Evolutionary conservation across 2,329 filamentous ascomycete genomes (phyloP).

Genomic region (Pyrenophora teres): DNA sequence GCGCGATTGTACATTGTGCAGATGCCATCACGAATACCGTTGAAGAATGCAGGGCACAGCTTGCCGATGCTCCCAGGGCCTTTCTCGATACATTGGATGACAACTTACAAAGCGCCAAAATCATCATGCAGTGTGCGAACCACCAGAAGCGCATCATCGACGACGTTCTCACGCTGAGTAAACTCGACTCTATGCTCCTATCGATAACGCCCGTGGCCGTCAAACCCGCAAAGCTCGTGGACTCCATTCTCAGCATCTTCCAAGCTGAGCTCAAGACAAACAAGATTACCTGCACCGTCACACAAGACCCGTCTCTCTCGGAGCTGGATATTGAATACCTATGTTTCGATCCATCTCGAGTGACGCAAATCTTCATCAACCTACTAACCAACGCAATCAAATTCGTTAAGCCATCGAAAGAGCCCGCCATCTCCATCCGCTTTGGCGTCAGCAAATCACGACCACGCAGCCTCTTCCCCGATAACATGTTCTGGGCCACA

Average conservation of each 20-base stretch:
- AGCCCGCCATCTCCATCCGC: slow-evolving; percentile 46
- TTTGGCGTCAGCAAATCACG: slow-evolving; percentile 39
- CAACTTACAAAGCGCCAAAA: slow-evolving; percentile 46
- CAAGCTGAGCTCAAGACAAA: slow-evolving; percentile 45
- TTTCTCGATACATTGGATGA: slow-evolving; percentile 36
- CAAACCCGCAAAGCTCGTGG: slow-evolving; percentile 44
- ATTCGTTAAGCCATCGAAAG: slow-evolving; percentile 46
- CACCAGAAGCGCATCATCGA: slow-evolving; percentile 57
- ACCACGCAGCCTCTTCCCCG: slow-evolving; percentile 34
- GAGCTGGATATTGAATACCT: slow-evolving; percentile 47
- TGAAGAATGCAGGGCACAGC: slow-evolving; percentile 32
- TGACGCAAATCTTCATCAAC: slow-evolving; percentile 77
- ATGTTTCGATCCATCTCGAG: slow-evolving; percentile 49
- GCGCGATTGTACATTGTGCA: slow-evolving; percentile 52
- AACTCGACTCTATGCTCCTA: slow-evolving; percentile 53
- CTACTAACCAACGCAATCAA: slow-evolving; percentile 63
- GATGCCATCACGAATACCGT: slow-evolving; percentile 49
- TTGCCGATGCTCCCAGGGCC: slow-evolving; percentile 27
- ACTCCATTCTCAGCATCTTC: slow-evolving; percentile 47
- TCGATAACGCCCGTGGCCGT: slow-evolving; percentile 50
- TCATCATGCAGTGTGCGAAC: slow-evolving; percentile 53
- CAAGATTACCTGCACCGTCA: slow-evolving; percentile 36
- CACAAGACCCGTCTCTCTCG: slow-evolving; percentile 46
- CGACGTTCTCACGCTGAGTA: slow-evolving; percentile 53
- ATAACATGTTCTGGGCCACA: slow-evolving; percentile 39